phyloP scores from a whole-genome alignment of 257 asterid genomes.

The Nicotiana noctiflora region DNA sequence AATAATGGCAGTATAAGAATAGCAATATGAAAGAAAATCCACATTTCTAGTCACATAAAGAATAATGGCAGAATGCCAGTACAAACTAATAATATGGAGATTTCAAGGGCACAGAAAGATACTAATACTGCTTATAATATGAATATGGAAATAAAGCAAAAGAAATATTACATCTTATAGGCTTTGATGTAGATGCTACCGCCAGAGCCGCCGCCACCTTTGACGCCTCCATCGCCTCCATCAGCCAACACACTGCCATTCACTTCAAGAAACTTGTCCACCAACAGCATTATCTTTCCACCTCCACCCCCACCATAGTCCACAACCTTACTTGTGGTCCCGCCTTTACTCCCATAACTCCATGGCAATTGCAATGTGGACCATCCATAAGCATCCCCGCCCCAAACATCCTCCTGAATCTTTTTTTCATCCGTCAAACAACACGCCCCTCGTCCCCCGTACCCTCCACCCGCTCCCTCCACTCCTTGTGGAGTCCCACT shows the following conservation, averaged over 20 bases:
- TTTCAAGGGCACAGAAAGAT: not conserved
- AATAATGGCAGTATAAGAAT: not conserved
- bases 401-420: constrained; percentile 93
- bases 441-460: constrained; percentile 95
- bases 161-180: constrained; percentile 54
- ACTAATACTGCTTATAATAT: not conserved
- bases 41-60: not conserved
- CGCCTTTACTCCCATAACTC: constrained; percentile 94
- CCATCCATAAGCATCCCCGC: constrained; percentile 96
- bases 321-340: constrained; percentile 62
- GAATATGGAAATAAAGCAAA: constrained; percentile 15
- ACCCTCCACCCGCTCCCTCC: constrained; percentile 98
- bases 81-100: not conserved
- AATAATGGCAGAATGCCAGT: not conserved
- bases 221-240: constrained; percentile 84
- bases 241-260: constrained; percentile 80
- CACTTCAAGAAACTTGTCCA: constrained; percentile 56
- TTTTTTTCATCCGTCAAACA: constrained; percentile 65
- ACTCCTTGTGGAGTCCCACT: constrained; percentile 90
- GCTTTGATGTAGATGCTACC: constrained; percentile 88
- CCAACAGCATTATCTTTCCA: constrained; percentile 58
- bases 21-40: not conserved
- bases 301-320: constrained; percentile 99
- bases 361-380: constrained; percentile 58
- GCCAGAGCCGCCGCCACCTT: constrained; percentile 99